Percentiles rank a stretch among this genome's conserved stretches.
phyloP scores from a whole-genome alignment of 164 flowering plant genomes.

The Umbilicus rupestris region DNA sequence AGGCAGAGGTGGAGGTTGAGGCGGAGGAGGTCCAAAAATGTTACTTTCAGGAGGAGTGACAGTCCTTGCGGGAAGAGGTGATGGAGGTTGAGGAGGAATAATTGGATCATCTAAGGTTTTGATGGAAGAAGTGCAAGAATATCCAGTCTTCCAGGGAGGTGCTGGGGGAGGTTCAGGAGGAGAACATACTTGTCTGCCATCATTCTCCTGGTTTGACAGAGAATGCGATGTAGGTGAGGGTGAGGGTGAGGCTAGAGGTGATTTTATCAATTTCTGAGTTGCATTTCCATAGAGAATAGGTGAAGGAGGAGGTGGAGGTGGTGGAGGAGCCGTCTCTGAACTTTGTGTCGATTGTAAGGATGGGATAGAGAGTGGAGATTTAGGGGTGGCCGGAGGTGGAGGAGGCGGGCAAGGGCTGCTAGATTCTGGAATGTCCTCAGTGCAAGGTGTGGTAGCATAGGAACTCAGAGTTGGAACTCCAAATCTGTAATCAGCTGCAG shows the following conservation, averaged over 20 bases:
- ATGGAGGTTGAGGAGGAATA: not conserved
- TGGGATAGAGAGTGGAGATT: slow-evolving; percentile 14
- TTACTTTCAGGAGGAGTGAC: too few relatives aligned
- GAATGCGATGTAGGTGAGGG: slow-evolving; percentile 14
- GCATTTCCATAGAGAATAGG: not conserved
- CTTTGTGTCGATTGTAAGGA: not conserved
- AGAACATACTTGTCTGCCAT: slow-evolving; percentile 7
- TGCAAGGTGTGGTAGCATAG: slow-evolving; percentile 13
- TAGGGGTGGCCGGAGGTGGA: slow-evolving; percentile 12
- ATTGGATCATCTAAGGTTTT: not conserved
- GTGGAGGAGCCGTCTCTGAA: slow-evolving; percentile 7
- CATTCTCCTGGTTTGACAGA: slow-evolving; percentile 12
- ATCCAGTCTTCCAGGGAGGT: slow-evolving; percentile 12
- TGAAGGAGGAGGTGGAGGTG: slow-evolving; percentile 16
- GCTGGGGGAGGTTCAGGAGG: slow-evolving; percentile 21
- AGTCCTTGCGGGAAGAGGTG: too few relatives aligned
- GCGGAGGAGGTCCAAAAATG: not conserved
- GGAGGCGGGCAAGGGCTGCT: slow-evolving; percentile 9
- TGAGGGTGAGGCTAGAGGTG: slow-evolving; percentile 12
- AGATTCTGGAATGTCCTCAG: not conserved
- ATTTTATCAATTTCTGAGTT: slow-evolving; percentile 3
- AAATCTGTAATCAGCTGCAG: slow-evolving; percentile 13
- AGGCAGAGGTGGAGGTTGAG: not conserved
- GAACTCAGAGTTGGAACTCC: slow-evolving; percentile 17
- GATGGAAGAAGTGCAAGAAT: slow-evolving; percentile 12